Evolutionary conservation across 1,284 basidiomycete species (phyloP).

Genomic region (Cutaneotrichosporon spelunceum): DNA sequence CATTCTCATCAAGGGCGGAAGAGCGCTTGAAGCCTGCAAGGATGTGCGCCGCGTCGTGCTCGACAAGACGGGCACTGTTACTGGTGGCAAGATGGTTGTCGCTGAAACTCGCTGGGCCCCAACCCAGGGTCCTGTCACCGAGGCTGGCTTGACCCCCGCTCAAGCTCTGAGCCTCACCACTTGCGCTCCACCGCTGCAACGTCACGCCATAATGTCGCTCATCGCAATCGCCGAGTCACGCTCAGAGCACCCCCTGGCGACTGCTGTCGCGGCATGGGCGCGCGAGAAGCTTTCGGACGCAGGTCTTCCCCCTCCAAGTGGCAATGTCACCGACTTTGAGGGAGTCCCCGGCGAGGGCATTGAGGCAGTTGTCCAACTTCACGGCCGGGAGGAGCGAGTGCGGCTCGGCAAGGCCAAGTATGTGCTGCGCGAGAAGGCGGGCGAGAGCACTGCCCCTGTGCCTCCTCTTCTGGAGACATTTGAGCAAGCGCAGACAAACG

Average conservation of each 20-base stretch:
- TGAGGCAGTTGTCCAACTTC: constrained; percentile 61
- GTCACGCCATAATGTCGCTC: constrained; percentile 70
- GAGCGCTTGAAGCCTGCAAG: constrained; percentile 86
- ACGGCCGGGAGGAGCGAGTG: constrained; percentile 52
- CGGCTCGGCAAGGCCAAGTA: constrained; percentile 74
- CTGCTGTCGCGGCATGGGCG: constrained; percentile 80
- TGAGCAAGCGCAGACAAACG: constrained; percentile 62
- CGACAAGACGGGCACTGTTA: constrained; percentile 98
- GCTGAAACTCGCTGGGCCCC: constrained; percentile 73
- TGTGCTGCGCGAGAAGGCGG: constrained; percentile 49
- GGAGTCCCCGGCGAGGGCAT: constrained; percentile 87
- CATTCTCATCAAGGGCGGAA: constrained; percentile 95
- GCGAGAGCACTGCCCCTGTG: constrained; percentile 46
- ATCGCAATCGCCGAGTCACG: constrained; percentile 80
- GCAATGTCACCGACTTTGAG: constrained; percentile 64
- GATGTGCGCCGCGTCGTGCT: constrained; percentile 76
- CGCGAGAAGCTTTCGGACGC: constrained; percentile 61
- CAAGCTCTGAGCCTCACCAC: constrained; percentile 46
- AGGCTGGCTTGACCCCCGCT: constrained; percentile 30
- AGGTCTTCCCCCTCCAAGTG: constrained; percentile 53
- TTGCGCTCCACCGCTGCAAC: constrained; percentile 48
- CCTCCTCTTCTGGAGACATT: constrained; percentile 63
- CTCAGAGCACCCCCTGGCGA: constrained; percentile 94
- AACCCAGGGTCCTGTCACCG: constrained; percentile 10
- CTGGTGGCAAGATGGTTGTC: constrained; percentile 76